A percentile compares a stretch with the other conserved stretches of the same genome.
phyloP scores from a whole-genome alignment of 495 filamentous ascomycete species.

The Aspergillus conjunctus region DNA sequence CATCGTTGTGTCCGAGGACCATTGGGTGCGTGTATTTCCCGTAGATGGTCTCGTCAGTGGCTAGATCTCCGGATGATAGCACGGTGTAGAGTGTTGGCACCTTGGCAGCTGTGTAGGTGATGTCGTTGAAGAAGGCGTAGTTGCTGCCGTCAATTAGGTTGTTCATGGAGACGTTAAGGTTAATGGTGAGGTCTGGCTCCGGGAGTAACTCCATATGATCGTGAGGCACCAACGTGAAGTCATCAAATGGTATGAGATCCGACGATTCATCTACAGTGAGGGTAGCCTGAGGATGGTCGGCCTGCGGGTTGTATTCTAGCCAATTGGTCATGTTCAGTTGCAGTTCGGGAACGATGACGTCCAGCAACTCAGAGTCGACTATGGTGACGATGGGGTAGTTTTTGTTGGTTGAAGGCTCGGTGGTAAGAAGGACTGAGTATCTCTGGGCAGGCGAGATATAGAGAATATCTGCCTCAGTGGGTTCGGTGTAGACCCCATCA shows the following conservation, averaged over 20 bases:
- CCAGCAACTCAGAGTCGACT: slow-evolving; percentile 36
- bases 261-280: slow-evolving; percentile 49
- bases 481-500: slow-evolving; percentile 57
- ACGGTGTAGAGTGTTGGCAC: slow-evolving; percentile 81
- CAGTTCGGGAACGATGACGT: slow-evolving; percentile 32
- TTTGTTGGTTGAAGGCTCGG: slow-evolving; percentile 59
- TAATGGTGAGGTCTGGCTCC: slow-evolving; percentile 33
- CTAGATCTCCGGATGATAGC: slow-evolving; percentile 61
- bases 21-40: slow-evolving; percentile 71
- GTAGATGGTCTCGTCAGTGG: slow-evolving; percentile 68
- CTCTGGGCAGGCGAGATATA: slow-evolving; percentile 72
- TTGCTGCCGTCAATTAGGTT: slow-evolving; percentile 40
- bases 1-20: slow-evolving; percentile 65
- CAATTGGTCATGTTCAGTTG: slow-evolving; percentile 77
- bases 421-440: slow-evolving; percentile 67
- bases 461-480: slow-evolving; percentile 59
- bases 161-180: slow-evolving; percentile 49
- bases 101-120: slow-evolving; percentile 71
- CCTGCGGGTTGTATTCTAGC: slow-evolving; percentile 68
- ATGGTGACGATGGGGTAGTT: slow-evolving; percentile 67
- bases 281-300: slow-evolving; percentile 54
- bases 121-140: slow-evolving; percentile 77
- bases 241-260: slow-evolving; percentile 50
- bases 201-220: slow-evolving; percentile 47
- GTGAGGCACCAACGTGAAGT: slow-evolving; percentile 52